Evolutionary conservation across 371 early-diverging fungal species (phyloP).

Genomic region (Circinella umbellata): DNA sequence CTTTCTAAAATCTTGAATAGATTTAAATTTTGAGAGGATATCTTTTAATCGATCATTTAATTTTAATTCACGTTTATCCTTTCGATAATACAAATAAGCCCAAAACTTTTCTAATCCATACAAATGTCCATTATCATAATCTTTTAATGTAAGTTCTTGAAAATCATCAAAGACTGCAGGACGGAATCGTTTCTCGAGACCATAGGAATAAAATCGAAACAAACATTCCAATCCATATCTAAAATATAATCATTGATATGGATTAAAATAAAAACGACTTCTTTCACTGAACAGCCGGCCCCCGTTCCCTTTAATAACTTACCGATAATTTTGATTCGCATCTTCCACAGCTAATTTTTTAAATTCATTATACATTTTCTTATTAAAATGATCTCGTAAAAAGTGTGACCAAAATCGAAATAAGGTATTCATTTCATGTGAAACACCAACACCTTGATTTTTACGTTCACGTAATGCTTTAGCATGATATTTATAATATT

Average conservation of each 20-base stretch:
- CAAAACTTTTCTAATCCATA: constrained; percentile 97
- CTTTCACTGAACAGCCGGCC: too few relatives aligned
- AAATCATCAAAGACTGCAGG: constrained; percentile 88
- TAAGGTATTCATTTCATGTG: constrained; percentile 98
- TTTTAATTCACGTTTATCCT: constrained; percentile 80
- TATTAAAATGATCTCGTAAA: constrained; percentile 93
- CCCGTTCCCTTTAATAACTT: too few relatives aligned
- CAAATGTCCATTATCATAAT: constrained; percentile 74
- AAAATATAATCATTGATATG: too few relatives aligned
- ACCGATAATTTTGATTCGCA: constrained; percentile 85
- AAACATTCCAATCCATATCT: constrained; percentile 93
- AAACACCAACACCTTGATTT: constrained; percentile 85
- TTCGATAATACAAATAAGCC: constrained; percentile 92
- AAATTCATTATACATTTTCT: constrained; percentile 93
- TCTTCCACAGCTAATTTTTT: constrained; percentile 92
- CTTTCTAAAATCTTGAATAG: constrained; percentile 75
- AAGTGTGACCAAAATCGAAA: constrained; percentile 99
- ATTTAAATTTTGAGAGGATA: constrained; percentile 69
- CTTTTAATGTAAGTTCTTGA: constrained; percentile 79
- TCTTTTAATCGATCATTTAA: constrained; percentile 66
- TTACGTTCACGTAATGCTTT: constrained; percentile 94
- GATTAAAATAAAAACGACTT: too few relatives aligned
- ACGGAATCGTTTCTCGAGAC: constrained; percentile 89
- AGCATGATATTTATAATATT: constrained; percentile 93
- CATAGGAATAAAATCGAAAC: constrained; percentile 97